Base-by-base conservation (phyloP, 169 alveolate species). In the Pseudocohnilembus persalinus region DNA sequence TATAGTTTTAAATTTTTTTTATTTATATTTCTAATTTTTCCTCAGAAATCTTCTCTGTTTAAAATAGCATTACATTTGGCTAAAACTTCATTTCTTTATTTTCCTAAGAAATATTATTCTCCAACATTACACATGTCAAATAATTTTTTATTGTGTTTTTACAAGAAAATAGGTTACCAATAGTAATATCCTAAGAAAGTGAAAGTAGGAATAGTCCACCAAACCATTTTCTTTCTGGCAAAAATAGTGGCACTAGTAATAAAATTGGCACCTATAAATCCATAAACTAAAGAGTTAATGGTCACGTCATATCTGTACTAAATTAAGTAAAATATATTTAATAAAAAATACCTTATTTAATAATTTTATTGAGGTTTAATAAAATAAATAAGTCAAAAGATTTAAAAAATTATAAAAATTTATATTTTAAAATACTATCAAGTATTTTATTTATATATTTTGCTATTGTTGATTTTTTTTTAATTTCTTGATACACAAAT, bases 91-190 rank as follows among this genome's bases (percentile, higher is more conserved):
- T 89, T 89, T 88, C 95, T 89, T 28, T 90, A 90, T 77, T 68
- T 83, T 25, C 95, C 95, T 15, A 92, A 79, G 63, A 83, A 90
- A 83, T 89, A 92, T 77, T 89, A 88, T 73, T 87, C 95, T 34
- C 95, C 95, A 25, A 92, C 89, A 85, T 92, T 92, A 81, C 91
- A 87, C 93, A 89, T 89, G 85, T 92, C 95, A 64, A 92, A 92
- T 81, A 89, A 80, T 83, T 89, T 92, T 80, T 92, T 92, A 68
- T 89, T 89, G 64, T 88, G 91, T 73, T 84, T 81, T 80, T 87
- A 64, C 72, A 89, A 89, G 74, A 87, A 49, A 32, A 81, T 83
- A 74, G 89, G 87, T 28, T 76, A 27, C 74, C 90, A 78, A 82
- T 89, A 92, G 11, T 82, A 35, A 82, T 89, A 92, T 26, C 87